Conservation (phyloP, 2,329 filamentous ascomycete species). For the Xylaria multiplex region DNA sequence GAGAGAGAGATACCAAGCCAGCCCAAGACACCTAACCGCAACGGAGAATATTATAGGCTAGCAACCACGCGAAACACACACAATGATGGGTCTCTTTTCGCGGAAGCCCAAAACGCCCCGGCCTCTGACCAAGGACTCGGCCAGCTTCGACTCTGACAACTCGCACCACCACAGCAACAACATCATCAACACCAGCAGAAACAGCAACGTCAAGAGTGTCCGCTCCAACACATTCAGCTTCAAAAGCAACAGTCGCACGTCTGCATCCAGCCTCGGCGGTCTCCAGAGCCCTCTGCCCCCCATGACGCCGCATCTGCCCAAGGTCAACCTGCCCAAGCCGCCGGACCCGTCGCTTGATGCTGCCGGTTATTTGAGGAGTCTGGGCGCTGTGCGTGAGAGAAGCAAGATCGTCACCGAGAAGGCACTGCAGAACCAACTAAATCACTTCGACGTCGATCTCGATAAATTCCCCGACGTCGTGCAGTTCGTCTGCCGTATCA, state of each 20-base stretch:
- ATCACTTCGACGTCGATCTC: constrained; percentile 90
- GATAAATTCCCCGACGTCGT: constrained; percentile 85
- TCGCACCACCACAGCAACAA: constrained; percentile 47
- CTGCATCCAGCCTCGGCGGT: constrained; percentile 57
- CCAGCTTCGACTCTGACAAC: constrained; percentile 62
- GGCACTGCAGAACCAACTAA: constrained; percentile 79
- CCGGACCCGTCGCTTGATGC: constrained; percentile 91
- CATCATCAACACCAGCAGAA: constrained; percentile 45
- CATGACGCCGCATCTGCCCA: constrained; percentile 68
- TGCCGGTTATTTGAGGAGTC: constrained; percentile 88
- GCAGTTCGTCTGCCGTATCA: constrained; percentile 88
- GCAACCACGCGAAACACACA: not conserved
- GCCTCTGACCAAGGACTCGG: constrained; percentile 56
- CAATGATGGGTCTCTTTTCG: constrained; percentile 66
- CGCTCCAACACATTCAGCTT: constrained; percentile 50
- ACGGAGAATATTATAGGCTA: constrained; percentile 6
- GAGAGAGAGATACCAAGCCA: too few species aligned
- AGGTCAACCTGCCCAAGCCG: constrained; percentile 82
- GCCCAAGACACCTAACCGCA: constrained; percentile 2
- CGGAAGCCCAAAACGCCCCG: constrained; percentile 65
- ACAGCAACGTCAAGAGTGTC: constrained; percentile 56
- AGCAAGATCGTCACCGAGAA: constrained; percentile 78
- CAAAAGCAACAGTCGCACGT: constrained; percentile 62
- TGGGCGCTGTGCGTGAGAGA: constrained; percentile 86
- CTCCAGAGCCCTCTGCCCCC: constrained; percentile 62